These are phyloP conservation scores for Penicillium expansum DNA, from an alignment of 2,329 filamentous ascomycete genomes.

Conservation along the genomic window DNA sequence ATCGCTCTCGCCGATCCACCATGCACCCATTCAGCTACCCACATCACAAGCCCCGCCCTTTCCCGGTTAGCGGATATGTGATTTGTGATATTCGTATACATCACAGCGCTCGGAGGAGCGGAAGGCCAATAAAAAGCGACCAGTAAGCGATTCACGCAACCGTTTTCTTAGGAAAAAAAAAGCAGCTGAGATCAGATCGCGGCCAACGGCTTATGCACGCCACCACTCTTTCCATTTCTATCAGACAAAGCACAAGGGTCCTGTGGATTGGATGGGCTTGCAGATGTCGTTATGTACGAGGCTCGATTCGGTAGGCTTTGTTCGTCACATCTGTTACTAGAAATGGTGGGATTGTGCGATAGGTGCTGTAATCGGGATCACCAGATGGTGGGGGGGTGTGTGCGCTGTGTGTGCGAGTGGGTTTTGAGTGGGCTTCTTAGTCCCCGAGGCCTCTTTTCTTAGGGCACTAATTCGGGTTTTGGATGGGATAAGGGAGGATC, in stretches of 20 bases:
- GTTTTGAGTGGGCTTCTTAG: neutral
- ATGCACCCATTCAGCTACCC: neutral
- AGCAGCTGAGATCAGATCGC: constrained; percentile 3
- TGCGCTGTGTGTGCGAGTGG: neutral
- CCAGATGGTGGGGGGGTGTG: neutral
- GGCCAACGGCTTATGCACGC: constrained; percentile 8
- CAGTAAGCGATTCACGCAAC: neutral
- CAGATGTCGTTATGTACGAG: neutral
- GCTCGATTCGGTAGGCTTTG: neutral
- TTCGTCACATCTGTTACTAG: neutral
- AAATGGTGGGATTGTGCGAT: neutral
- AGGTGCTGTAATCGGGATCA: neutral
- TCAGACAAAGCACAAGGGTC: neutral
- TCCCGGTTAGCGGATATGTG: neutral
- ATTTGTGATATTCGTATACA: neutral
- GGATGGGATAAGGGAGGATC: neutral
- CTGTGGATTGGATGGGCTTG: neutral
- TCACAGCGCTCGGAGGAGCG: neutral
- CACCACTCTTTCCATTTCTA: neutral
- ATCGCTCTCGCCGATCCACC: neutral
- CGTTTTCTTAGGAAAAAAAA: neutral
- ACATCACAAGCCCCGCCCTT: neutral
- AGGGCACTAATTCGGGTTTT: no score
- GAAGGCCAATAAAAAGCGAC: neutral
- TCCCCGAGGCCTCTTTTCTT: neutral